Evolutionary conservation across 2,329 filamentous ascomycete species (phyloP).

Genomic region (Hypoxylon sp.): DNA sequence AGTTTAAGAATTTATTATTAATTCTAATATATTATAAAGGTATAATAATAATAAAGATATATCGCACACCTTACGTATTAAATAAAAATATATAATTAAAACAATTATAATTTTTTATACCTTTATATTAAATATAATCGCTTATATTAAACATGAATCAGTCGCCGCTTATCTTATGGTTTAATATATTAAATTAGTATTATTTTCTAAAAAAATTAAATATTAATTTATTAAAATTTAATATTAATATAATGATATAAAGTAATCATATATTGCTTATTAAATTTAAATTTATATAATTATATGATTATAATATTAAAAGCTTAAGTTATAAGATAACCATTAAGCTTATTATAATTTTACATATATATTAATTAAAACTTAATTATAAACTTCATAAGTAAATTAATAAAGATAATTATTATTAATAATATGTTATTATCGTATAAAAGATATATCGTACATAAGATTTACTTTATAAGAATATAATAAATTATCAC

Average conservation of each 20-base stretch:
- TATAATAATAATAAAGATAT: conserved; percentile 5
- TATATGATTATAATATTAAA: neutral
- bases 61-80: neutral
- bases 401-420: neutral
- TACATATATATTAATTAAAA: neutral
- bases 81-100: conserved; percentile 1
- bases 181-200: neutral
- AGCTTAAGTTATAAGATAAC: neutral
- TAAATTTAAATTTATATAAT: neutral
- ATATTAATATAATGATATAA: neutral
- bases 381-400: neutral
- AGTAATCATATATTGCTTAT: neutral
- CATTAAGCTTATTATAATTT: neutral
- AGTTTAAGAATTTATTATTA: neutral
- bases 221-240: neutral
- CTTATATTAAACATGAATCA: neutral
- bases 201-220: neutral
- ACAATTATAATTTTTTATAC: neutral
- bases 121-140: conserved; percentile 1
- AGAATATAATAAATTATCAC: neutral
- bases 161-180: neutral
- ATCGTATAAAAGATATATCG: too few relatives aligned
- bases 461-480: neutral
- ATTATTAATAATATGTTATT: neutral
- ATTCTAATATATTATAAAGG: neutral